phyloP scores from a whole-genome alignment of 768 basidiomycete genomes.

The Leccinum arenicola region DNA sequence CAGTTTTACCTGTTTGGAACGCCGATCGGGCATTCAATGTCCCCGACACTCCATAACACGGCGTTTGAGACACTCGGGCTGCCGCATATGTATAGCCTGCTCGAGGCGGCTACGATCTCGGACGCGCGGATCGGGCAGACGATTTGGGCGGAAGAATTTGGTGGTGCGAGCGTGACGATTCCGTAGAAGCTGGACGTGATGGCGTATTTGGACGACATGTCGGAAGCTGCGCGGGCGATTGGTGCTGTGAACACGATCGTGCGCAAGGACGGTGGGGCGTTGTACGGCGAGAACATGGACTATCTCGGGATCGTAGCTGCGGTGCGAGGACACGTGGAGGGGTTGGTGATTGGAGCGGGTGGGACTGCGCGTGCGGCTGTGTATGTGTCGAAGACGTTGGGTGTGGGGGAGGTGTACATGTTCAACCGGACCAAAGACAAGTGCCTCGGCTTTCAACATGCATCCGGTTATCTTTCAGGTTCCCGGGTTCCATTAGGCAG shows the following conservation, averaged over 20 bases:
- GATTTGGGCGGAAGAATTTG: slow-evolving; percentile 70
- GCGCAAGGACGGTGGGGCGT: slow-evolving; percentile 42
- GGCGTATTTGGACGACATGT: slow-evolving; percentile 72
- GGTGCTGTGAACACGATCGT: slow-evolving; percentile 96
- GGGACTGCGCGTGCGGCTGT: slow-evolving; percentile 94
- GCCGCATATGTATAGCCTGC: slow-evolving; percentile 76
- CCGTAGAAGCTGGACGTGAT: slow-evolving; percentile 93
- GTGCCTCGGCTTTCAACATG: background rate
- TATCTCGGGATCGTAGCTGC: slow-evolving; percentile 82
- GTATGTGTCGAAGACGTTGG: slow-evolving; percentile 75
- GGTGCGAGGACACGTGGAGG: slow-evolving; percentile 40
- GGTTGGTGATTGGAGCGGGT: slow-evolving; percentile 90
- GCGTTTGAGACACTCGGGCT: slow-evolving; percentile 79
- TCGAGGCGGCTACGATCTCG: slow-evolving; percentile 69
- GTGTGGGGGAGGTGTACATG: slow-evolving; percentile 71
- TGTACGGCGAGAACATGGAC: slow-evolving; percentile 94
- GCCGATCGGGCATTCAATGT: slow-evolving; percentile 87
- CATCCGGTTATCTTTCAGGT: too few relatives aligned
- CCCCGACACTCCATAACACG: slow-evolving; percentile 91
- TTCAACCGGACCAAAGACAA: slow-evolving; percentile 82
- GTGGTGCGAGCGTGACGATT: slow-evolving; percentile 96
- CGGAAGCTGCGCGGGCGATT: slow-evolving; percentile 78
- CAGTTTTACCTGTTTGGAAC: slow-evolving; percentile 86
- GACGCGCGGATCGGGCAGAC: slow-evolving; percentile 44
- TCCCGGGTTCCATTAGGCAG: too few relatives aligned